phyloP scores from a whole-genome alignment of 116 monocot genomes.

The Posidonia oceanica region DNA sequence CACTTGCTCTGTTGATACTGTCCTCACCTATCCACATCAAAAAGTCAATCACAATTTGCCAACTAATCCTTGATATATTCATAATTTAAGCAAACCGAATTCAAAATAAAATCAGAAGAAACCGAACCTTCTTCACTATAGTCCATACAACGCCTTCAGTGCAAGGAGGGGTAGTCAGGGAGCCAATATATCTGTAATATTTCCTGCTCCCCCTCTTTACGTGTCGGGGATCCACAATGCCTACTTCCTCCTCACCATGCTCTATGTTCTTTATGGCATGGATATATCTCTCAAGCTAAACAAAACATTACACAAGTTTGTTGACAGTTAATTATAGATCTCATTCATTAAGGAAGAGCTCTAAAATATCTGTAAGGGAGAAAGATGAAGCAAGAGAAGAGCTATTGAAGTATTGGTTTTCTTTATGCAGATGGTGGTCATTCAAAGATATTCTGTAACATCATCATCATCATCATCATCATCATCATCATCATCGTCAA shows the following conservation, averaged over 20 bases:
- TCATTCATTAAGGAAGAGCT: too few species aligned
- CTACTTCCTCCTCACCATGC: slow-evolving; percentile 18
- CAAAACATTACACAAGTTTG: neutral
- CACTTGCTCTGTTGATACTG: slow-evolving; percentile 19
- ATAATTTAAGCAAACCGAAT: neutral
- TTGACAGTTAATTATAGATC: neutral
- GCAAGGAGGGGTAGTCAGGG: slow-evolving; percentile 50
- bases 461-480: too few species aligned
- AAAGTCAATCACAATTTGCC: neutral
- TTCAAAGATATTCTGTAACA: too few species aligned
- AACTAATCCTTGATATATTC: too few species aligned
- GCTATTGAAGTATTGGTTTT: too few species aligned
- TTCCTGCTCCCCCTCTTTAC: slow-evolving; percentile 12
- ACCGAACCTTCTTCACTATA: slow-evolving; percentile 5
- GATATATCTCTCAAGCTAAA: slow-evolving; percentile 3
- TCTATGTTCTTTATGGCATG: slow-evolving; percentile 2
- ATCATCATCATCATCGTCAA: too few species aligned
- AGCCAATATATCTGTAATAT: slow-evolving; percentile 48
- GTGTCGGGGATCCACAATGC: slow-evolving; percentile 24
- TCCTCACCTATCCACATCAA: slow-evolving; percentile 12
- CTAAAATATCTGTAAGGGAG: too few species aligned
- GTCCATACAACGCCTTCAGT: slow-evolving; percentile 45
- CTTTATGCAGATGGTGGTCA: too few species aligned
- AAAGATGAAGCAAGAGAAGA: too few species aligned
- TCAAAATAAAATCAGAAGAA: neutral